A percentile compares a stretch with the other conserved stretches of the same genome.
phyloP scores from a whole-genome alignment of 2,329 filamentous ascomycete species.

The Fusarium multiceps region DNA sequence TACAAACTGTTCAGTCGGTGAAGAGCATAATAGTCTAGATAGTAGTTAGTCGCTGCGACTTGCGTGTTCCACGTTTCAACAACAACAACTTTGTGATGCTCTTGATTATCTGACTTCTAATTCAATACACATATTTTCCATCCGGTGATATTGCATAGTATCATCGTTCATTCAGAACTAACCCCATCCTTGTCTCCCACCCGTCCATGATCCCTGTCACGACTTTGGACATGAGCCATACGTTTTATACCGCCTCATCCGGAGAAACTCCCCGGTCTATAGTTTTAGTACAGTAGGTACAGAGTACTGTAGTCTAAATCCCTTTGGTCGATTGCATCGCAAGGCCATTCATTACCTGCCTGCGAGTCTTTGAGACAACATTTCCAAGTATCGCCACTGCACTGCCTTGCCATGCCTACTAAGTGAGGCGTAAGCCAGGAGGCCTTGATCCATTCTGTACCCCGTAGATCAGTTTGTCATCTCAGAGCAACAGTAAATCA shows the following conservation, averaged over 20 bases:
- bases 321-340: background rate
- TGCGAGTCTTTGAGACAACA: background rate
- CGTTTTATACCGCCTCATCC: conserved; percentile 22
- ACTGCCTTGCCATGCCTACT: conserved; percentile 2
- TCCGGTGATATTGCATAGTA: conserved; percentile 4
- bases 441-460: background rate
- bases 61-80: background rate
- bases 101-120: background rate
- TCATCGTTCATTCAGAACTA: background rate
- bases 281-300: background rate
- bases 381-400: background rate
- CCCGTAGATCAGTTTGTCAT: background rate
- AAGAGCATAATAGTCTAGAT: background rate
- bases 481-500: background rate
- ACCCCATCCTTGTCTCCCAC: conserved; percentile 9
- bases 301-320: background rate
- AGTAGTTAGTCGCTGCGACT: background rate
- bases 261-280: background rate
- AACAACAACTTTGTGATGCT: background rate
- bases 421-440: conserved; percentile 13
- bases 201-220: conserved; percentile 13
- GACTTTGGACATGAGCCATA: conserved; percentile 14
- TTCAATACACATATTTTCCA: background rate
- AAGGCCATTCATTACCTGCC: background rate
- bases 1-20: conserved; percentile 16